Evolutionary conservation across 306 rosid species (phyloP).

Genomic region (Fragaria ananassa): DNA sequence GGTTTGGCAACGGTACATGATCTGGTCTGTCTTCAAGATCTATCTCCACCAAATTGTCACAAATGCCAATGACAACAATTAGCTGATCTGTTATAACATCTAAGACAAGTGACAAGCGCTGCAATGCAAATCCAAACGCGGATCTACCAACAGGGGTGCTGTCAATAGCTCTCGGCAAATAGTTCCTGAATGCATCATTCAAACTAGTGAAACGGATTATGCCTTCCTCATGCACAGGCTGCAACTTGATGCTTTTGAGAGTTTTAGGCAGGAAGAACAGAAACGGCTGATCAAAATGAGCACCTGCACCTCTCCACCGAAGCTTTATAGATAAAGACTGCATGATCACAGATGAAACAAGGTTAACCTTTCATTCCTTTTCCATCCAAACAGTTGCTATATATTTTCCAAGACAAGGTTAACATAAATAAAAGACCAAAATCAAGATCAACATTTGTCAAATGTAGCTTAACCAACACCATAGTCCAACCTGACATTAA

Average conservation of each 20-base stretch:
- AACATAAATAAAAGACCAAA: neutral
- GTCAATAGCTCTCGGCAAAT: neutral
- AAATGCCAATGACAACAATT: conserved; percentile 7
- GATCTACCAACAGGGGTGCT: neutral
- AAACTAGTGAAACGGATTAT: conserved; percentile 7
- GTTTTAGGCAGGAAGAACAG: conserved; percentile 25
- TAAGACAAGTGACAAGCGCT: conserved; percentile 27
- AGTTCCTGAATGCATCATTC: neutral
- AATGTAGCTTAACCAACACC: neutral
- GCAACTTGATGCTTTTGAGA: conserved; percentile 28
- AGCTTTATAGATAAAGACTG: conserved; percentile 30
- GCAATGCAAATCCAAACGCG: conserved; percentile 18
- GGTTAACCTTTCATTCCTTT: neutral
- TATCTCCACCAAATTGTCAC: conserved; percentile 32
- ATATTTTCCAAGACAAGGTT: neutral
- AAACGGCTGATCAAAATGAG: neutral
- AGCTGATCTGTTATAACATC: conserved; percentile 30
- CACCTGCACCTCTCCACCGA: conserved; percentile 27
- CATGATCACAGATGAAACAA: neutral
- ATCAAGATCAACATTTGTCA: neutral
- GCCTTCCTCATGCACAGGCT: conserved; percentile 22
- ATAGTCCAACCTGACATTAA: too few species aligned
- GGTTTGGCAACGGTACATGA: conserved; percentile 8
- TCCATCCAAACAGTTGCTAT: neutral
- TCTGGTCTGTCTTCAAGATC: conserved; percentile 32